Percentiles rank a stretch among this genome's conserved stretches.
These are phyloP conservation scores for Fusarium solani-melongenae DNA, from an alignment of 2,329 filamentous ascomycete species.

Conservation along the genomic window DNA sequence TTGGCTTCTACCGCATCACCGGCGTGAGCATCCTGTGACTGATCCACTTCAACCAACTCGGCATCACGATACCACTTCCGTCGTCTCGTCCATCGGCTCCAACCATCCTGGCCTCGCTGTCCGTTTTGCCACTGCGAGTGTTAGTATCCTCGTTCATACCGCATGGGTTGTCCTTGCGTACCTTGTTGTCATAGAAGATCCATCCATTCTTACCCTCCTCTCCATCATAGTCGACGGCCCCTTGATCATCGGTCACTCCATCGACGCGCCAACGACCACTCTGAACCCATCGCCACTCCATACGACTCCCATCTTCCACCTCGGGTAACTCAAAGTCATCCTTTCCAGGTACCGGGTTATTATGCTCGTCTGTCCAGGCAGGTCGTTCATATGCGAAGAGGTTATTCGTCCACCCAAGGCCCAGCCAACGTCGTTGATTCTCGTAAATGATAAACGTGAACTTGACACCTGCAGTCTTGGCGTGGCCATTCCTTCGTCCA, in stretches of 20 bases:
- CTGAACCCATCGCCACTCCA: conserved; percentile 81
- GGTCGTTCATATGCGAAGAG: conserved; percentile 90
- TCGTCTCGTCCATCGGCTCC: conserved; percentile 92
- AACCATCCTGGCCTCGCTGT: conserved; percentile 85
- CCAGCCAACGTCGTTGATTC: conserved; percentile 95
- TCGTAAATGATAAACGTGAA: conserved; percentile 98
- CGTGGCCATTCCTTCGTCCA: conserved; percentile 48
- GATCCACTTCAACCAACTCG: conserved; percentile 83
- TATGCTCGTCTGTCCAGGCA: conserved; percentile 95
- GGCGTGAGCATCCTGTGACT: conserved; percentile 48
- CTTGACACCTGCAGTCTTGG: conserved; percentile 81
- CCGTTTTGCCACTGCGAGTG: conserved; percentile 83
- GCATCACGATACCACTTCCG: conserved; percentile 98
- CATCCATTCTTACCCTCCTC: conserved; percentile 79
- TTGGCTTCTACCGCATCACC: conserved; percentile 51
- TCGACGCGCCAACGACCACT: conserved; percentile 89
- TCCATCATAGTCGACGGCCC: conserved; percentile 61
- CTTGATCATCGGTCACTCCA: conserved; percentile 67
- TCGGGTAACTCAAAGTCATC: conserved; percentile 74
- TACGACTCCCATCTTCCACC: conserved; percentile 68
- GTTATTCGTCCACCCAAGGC: conserved; percentile 92
- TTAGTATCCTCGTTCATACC: not conserved
- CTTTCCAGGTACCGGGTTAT: conserved; percentile 81
- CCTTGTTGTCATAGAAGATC: conserved; percentile 99
- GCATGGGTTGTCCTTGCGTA: conserved; percentile 49